These are phyloP conservation scores for Fusarium mexicanum DNA, from an alignment of 2,329 filamentous ascomycete species.

Conservation along the genomic window DNA sequence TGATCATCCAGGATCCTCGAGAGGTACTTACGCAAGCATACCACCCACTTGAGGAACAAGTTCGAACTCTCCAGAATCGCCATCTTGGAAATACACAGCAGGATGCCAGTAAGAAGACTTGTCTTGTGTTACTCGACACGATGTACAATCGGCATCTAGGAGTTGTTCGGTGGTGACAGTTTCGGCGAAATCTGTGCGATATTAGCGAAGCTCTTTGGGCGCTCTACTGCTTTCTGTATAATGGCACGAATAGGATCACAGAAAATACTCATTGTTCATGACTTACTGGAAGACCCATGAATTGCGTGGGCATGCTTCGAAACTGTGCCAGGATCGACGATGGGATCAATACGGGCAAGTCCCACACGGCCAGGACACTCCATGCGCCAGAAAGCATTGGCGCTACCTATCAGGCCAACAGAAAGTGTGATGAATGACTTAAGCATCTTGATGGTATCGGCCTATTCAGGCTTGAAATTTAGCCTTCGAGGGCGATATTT, in stretches of 20 bases:
- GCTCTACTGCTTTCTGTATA: background rate
- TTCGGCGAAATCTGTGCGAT: slow-evolving; percentile 68
- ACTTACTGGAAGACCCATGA: slow-evolving; percentile 80
- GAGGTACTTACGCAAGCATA: slow-evolving; percentile 78
- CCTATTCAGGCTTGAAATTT: slow-evolving; percentile 41
- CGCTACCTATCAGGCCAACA: slow-evolving; percentile 50
- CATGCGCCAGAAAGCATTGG: slow-evolving; percentile 87
- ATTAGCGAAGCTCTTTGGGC: slow-evolving; percentile 24
- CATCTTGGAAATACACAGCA: slow-evolving; percentile 78
- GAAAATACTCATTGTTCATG: too few species aligned
- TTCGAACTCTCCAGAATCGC: slow-evolving; percentile 69
- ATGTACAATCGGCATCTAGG: slow-evolving; percentile 74
- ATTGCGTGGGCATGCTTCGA: slow-evolving; percentile 78
- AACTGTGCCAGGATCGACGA: slow-evolving; percentile 69
- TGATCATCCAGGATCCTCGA: background rate
- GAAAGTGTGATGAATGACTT: slow-evolving; percentile 47
- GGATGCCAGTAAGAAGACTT: slow-evolving; percentile 92
- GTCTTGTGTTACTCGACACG: slow-evolving; percentile 81
- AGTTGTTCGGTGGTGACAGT: slow-evolving; percentile 68
- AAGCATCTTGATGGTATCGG: slow-evolving; percentile 45
- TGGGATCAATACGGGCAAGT: slow-evolving; percentile 78
- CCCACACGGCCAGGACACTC: slow-evolving; percentile 78
- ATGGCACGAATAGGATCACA: background rate
- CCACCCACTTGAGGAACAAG: slow-evolving; percentile 80
- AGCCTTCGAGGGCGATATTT: slow-evolving; percentile 8